phyloP scores from a whole-genome alignment of 2,329 filamentous ascomycete species.

The Whalleya microplaca region DNA sequence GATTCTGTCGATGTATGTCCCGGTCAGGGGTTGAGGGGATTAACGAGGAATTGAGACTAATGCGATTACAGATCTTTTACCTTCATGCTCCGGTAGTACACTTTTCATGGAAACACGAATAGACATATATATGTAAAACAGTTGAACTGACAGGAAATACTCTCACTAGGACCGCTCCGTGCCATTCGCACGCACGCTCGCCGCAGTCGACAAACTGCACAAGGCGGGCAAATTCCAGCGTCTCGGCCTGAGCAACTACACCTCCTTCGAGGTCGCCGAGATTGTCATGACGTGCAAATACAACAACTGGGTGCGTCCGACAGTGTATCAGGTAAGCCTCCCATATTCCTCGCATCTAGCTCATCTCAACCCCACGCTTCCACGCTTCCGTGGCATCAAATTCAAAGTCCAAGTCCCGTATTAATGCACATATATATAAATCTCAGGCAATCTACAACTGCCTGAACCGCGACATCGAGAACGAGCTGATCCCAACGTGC shows the following conservation, averaged over 20 bases:
- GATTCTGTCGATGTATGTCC: constrained; percentile 67
- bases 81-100: constrained; percentile 63
- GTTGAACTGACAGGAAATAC: not conserved
- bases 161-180: constrained; percentile 56
- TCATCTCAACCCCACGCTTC: too few species aligned
- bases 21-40: too few species aligned
- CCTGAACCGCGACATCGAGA: constrained; percentile 73
- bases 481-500: constrained; percentile 73
- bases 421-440: too few species aligned
- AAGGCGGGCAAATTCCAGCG: constrained; percentile 81
- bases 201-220: constrained; percentile 76
- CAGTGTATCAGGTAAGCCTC: constrained; percentile 65
- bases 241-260: constrained; percentile 80
- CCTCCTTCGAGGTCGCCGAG: constrained; percentile 84
- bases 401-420: too few species aligned
- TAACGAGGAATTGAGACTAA: constrained; percentile 2
- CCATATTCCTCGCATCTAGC: too few species aligned
- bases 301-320: constrained; percentile 79
- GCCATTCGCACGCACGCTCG: constrained; percentile 77
- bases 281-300: constrained; percentile 76
- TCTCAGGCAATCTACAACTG: constrained; percentile 81
- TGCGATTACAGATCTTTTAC: constrained; percentile 61
- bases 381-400: too few species aligned
- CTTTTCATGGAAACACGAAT: too few species aligned
- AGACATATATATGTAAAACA: too few species aligned